These are phyloP conservation scores for Corymbia maculata DNA, from an alignment of 345 rosid species.

Conservation along the genomic window DNA sequence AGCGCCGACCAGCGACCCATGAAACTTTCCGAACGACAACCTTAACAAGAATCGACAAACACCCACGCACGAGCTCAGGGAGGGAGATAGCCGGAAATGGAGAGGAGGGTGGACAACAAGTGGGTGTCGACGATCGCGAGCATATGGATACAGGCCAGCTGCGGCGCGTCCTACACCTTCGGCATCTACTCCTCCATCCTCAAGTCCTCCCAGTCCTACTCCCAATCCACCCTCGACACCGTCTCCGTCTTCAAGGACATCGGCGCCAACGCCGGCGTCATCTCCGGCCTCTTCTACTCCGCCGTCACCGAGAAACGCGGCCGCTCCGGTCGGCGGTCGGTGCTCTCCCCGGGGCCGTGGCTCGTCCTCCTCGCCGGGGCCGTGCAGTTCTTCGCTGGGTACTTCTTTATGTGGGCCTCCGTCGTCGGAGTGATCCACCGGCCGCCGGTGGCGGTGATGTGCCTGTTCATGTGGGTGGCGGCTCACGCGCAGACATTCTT, in stretches of 20 bases:
- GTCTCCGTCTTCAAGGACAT: slow-evolving; percentile 95
- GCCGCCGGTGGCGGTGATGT: slow-evolving; percentile 68
- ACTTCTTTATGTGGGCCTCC: slow-evolving; percentile 79
- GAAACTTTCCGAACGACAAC: not conserved
- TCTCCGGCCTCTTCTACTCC: slow-evolving; percentile 73
- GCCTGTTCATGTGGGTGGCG: slow-evolving; percentile 58
- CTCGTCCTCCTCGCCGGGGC: slow-evolving; percentile 61
- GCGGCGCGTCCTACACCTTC: slow-evolving; percentile 74
- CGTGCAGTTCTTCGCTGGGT: slow-evolving; percentile 59
- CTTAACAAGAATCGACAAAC: not conserved
- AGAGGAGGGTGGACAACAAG: slow-evolving; percentile 15
- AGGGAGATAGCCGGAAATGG: not conserved
- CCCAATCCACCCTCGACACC: slow-evolving; percentile 90
- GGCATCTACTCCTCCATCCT: slow-evolving; percentile 66
- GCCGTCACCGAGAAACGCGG: slow-evolving; percentile 11
- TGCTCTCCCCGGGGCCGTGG: slow-evolving; percentile 54
- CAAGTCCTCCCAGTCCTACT: slow-evolving; percentile 69
- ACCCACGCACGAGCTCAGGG: not conserved
- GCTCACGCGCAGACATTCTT: slow-evolving; percentile 72
- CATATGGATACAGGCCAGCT: slow-evolving; percentile 76
- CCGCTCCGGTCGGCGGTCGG: not conserved
- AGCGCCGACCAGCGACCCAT: not conserved
- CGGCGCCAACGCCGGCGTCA: slow-evolving; percentile 79
- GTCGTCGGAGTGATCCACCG: slow-evolving; percentile 50
- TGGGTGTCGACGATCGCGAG: slow-evolving; percentile 78